Evolutionary conservation across 805 yeast genomes (phyloP).

Genomic region (Wickerhamomyces rabaulensis): DNA sequence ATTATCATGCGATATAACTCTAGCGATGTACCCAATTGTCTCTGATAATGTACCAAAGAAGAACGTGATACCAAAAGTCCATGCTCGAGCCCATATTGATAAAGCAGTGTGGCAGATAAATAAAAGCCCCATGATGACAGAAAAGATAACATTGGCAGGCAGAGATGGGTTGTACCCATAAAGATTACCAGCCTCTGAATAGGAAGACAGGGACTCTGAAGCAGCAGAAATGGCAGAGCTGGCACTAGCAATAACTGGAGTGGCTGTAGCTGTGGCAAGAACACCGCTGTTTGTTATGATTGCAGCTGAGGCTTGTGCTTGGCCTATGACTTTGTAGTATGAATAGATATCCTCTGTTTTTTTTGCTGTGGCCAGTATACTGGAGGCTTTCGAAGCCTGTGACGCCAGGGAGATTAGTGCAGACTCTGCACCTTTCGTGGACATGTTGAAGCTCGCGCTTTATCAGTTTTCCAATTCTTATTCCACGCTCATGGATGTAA

Average conservation of each 20-base stretch:
- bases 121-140: constrained; percentile 47
- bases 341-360: no score
- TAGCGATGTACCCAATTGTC: constrained; percentile 60
- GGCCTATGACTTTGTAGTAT: background rate
- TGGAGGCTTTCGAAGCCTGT: background rate
- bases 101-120: constrained; percentile 35
- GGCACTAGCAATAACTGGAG: background rate
- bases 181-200: no score
- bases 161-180: background rate
- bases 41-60: constrained; percentile 54
- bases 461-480: no score
- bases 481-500: no score
- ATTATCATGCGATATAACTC: constrained; percentile 42
- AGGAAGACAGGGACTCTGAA: background rate
- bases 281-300: background rate
- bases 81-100: constrained; percentile 44
- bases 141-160: constrained; percentile 17
- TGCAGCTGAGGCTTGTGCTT: background rate
- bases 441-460: no score
- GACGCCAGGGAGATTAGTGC: background rate
- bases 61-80: constrained; percentile 62
- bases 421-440: no score
- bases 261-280: background rate
- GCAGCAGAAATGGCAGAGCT: background rate
- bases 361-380: background rate